Evolutionary conservation across 2,329 filamentous ascomycete genomes (phyloP), one percentile per base, ranked within the genome.

Genomic region (Paraconiothyrium brasiliense): DNA sequence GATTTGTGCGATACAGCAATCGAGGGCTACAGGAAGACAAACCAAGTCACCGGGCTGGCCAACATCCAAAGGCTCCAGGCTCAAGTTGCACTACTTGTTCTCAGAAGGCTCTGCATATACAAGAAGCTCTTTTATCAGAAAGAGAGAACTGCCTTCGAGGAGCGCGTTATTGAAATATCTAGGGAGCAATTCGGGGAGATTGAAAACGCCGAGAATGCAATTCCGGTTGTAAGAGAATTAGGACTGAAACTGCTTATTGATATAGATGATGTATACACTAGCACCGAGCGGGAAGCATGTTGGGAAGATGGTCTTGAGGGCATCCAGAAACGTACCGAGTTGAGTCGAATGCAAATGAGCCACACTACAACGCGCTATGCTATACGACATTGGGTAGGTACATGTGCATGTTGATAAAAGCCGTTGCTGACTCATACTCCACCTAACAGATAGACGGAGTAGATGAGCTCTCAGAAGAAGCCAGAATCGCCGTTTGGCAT

Each of bases 301-400:
- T 58, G 56, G 56, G 32, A 50, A 30, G 55, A 57, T 30, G 56
- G 56, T 43, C 56, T 58, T 2, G 56, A 58, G 11, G 56, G 56
- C 14, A 50, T 58, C n/a, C 44, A 58, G 27, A 49, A 35, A 35
- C 13, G 48, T 3, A 20, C 30, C 27, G 27, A 50, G 27, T 32
- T 50, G 16, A 34, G 30, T 24, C 48, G 48, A 9, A 50, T 50
- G 48, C 48, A 50, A 16, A 50, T 35, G 48, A 50, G 16, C 13
- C 34, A 58, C 35, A 51, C 47, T 9, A 58, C 48, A n/a, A 50
- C 30, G 35, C 48, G 48, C 10, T 50, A 50, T 20, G 48, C 54
- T 24, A 22, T 47, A 30, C 54, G 54, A 11, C 30, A 47, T 22
- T 41, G 37, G 32, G 35, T 56, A 56, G 9, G 30, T 35, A 22